A percentile compares a stretch with the other conserved stretches of the same genome.
phyloP scores from a whole-genome alignment of 1,139 yeast genomes.

The Yamadazyma epiphylla region DNA sequence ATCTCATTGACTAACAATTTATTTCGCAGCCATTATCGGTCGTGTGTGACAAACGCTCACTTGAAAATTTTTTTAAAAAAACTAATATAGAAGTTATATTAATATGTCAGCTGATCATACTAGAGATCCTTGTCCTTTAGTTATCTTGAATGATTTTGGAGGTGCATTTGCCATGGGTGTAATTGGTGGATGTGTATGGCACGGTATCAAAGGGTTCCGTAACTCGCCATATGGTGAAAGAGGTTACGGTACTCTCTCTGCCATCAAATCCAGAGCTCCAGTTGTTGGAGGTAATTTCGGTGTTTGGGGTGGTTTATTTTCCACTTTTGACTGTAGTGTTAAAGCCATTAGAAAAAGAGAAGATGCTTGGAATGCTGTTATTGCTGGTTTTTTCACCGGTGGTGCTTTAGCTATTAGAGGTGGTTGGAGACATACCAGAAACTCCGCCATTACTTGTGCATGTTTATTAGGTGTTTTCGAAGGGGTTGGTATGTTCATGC shows the following conservation, averaged over 20 bases:
- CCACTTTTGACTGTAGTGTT: constrained; percentile 92
- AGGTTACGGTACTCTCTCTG: constrained; percentile 81
- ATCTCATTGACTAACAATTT: too few relatives aligned
- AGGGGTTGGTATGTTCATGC: constrained; percentile 97
- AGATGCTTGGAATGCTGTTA: constrained; percentile 97
- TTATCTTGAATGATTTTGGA: constrained; percentile 93
- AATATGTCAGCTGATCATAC: constrained; percentile 91
- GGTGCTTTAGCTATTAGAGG: constrained; percentile 98
- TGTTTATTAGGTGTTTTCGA: constrained; percentile 94
- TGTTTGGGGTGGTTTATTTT: constrained; percentile 98
- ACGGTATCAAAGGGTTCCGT: constrained; percentile 97
- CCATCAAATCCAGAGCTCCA: constrained; percentile 95
- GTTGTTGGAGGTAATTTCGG: constrained; percentile 99
- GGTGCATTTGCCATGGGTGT: constrained; percentile 99
- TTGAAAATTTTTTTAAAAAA: constrained; percentile 2
- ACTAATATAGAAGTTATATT: too few relatives aligned
- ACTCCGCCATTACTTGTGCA: constrained; percentile 96
- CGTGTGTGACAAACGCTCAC: constrained; percentile 1
- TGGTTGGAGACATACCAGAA: constrained; percentile 96
- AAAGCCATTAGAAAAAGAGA: constrained; percentile 96
- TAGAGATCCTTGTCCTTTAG: constrained; percentile 98
- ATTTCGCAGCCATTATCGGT: too few relatives aligned
- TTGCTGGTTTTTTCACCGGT: constrained; percentile 98
- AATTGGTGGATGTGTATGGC: constrained; percentile 98
- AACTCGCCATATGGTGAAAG: constrained; percentile 97